Evolutionary conservation across 106 monocot species (phyloP), one percentile per base, ranked within the genome.

Genomic region (Acanthochlamys bracteata): DNA sequence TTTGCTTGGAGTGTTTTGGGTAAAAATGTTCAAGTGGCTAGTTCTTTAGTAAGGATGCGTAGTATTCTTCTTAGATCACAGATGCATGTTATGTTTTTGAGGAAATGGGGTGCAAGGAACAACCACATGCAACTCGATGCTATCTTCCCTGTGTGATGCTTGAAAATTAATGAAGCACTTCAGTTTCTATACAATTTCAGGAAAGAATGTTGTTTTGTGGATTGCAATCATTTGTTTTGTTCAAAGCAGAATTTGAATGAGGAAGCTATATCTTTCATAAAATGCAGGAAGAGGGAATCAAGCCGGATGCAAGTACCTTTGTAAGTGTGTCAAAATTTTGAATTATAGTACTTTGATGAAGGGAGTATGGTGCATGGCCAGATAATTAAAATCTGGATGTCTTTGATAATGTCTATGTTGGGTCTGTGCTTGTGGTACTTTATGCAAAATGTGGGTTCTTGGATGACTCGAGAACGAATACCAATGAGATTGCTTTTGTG

Each of bases 391-490:
- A 64, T n/a, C 24, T 72, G 78, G 83, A 63, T 71, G 68, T 59
- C 67, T 60, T n/a, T 21, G 33, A 14, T 54, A 53, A 78, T 75
- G 59, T 43, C 7, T 49, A 68, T 60, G 53, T 78, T 53, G 66
- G 77, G 45, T 78, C 75, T 72, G 75, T 64, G 21, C 66, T 78
- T 56, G 78, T 78, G 24, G 26, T 71, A 43, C 60, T 83, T 7
- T 83, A 83, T 75, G 70, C 83, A 24, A 78, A 68, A 72, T 75
- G 75, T 72, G 83, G 83, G 13, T 45, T 11, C 55, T 64, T 83
- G 4, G 57, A 55, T 41, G 58, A 63, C 46, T 74, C 83, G 39
- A 78, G 25, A 59, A 69, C 21, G 3, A 59, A 75, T 57, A 60
- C 25, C 49, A 46, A 75, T 10, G 23, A 14, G 27, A 68, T 78